Conservation (phyloP, 2,329 filamentous ascomycete genomes). For the Colletotrichum cordylinicola region DNA sequence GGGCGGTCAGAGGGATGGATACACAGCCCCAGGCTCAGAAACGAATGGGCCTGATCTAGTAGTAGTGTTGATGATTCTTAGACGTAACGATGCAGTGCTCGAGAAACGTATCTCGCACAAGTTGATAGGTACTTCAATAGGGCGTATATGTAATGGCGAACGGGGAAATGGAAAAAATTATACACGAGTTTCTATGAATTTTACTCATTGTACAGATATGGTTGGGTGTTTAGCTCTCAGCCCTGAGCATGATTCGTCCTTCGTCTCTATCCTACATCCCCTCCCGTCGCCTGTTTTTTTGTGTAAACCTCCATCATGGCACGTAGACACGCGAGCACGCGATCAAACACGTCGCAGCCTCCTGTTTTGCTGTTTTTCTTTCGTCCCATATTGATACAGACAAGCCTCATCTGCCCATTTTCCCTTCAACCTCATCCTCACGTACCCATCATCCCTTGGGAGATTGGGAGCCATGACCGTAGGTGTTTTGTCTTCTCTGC, state of each 20-base stretch:
- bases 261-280: slow-evolving; percentile 14
- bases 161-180: background rate
- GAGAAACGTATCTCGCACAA: background rate
- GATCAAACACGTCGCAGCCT: background rate
- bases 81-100: background rate
- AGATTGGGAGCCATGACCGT: background rate
- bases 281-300: background rate
- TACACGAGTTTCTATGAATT: background rate
- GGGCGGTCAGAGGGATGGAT: background rate
- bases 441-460: background rate
- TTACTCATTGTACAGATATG: slow-evolving; percentile 14
- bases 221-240: background rate
- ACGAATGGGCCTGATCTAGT: background rate
- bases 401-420: background rate
- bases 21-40: background rate
- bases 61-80: background rate
- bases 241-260: background rate
- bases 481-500: background rate
- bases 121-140: background rate
- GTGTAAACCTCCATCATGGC: background rate
- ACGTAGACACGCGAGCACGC: background rate
- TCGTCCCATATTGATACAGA: slow-evolving; percentile 5
- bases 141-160: background rate
- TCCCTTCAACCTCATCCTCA: background rate
- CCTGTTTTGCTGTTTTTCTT: background rate